Evolutionary conservation across 2,329 filamentous ascomycete species (phyloP), one percentile per base, ranked within the genome.

Genomic region (Ceratocystis diversiconidia): DNA sequence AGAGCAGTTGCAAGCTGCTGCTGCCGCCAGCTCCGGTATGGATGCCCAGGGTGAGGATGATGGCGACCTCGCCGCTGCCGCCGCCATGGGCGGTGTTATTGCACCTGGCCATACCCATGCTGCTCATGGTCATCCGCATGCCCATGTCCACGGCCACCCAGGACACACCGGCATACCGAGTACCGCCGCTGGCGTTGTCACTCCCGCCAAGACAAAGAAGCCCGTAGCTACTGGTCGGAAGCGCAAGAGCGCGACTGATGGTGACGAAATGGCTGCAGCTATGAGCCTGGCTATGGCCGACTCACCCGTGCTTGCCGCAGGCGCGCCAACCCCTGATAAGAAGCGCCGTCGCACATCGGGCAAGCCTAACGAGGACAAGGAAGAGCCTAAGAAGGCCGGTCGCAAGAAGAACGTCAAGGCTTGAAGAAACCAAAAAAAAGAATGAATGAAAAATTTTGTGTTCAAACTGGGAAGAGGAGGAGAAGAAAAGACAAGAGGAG

Each of bases 381-480:
- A 84, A 72, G 82, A 85, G 72, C 79, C 80, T 68, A 83, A 83
- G 79, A 83, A 83, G 76, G 81, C 79, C 64, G 78, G 77, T 69
- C 80, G 80, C 72, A 84, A 83, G 79, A 84, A 84, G 80, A 78
- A 76, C 77, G 67, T 63, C 44, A 76, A 76, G 72, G 73, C 71
- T 62, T 69, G 61, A 63, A 46, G n/a, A 62, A 41, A 41, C 17
- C 19, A n/a, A 46, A 46, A 46, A 44, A 36, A 17, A 62, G 30
- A 36, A 43, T 15, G 25, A 25, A 25, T 15, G 28, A 55, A 55
- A 55, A 55, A 7, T 15, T 25, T 15, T 15, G 25, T 15, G 28
- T 25, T 25, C 22, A 55, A 25, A 15, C 22, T 25, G 50, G 19
- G 22, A 55, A 55, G 28, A 15, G 17, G 63, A 64, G 30, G 46